Evolutionary conservation across 1,284 basidiomycete genomes (phyloP), one percentile per base, ranked within the genome.

Genomic region (Vanrija sp.): DNA sequence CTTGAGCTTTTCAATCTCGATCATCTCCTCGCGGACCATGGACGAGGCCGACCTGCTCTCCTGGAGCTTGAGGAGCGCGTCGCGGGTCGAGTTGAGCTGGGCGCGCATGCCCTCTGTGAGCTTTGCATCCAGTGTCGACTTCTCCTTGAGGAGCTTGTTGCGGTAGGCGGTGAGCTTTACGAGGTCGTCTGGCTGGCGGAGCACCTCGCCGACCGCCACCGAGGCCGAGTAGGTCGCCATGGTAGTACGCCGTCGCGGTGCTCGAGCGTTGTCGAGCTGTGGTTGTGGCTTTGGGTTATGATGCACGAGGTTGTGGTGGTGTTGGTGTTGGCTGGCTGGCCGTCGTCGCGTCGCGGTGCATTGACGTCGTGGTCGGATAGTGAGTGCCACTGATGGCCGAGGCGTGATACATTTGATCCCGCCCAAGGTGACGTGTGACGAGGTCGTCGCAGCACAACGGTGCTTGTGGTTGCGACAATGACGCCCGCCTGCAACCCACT

Each of bases 121-220:
- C 67, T 95, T 84, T 5, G 89, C 86, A 67, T 96, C 91, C 59
- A 98, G 89, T n/a, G 90, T 88, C 0, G 90, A 85, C 75, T 96
- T 95, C 78, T 98, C 95, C 76, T 95, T 96, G 75, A 93, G 86
- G 24, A 98, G 82, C 72, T 96, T 96, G 80, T 94, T 95, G 57
- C 91, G 85, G 67, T 92, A 90, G 1, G 89, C 84, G 3, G 84
- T 80, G 45, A 98, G 84, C 77, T 98, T 98, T 67, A 85, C 80
- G 45, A 98, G 85, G 76, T 98, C 95, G 72, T 98, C 93, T 1
- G 94, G 93, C 24, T 89, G 88, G 63, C 93, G 89, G 4, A 94
- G 81, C 67, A 89, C 86, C 78, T 93, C 89, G 56, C 63, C 63
- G 27, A 75, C 63, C 18, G 70, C 64, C 22, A 63, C 55, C n/a